Percentiles rank a stretch among this genome's conserved stretches.
These are phyloP conservation scores for Apiospora pterosperma DNA, from an alignment of 2,329 filamentous ascomycete species.

Conservation along the genomic window DNA sequence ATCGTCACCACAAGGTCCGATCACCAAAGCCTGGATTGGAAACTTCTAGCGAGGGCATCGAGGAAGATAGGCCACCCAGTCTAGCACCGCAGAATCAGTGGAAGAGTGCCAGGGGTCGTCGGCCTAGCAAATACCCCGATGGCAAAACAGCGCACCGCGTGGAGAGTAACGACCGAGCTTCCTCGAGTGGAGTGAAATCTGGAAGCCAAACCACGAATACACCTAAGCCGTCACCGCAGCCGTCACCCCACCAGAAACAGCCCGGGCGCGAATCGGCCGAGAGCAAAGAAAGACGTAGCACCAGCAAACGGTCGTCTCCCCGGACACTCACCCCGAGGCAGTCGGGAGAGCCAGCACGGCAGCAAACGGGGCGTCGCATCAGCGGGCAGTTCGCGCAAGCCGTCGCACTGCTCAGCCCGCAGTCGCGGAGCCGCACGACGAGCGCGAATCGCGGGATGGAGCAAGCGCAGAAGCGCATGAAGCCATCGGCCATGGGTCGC, in stretches of 20 bases:
- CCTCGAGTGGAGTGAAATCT: background rate
- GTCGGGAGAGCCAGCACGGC: background rate
- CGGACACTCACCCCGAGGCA: background rate
- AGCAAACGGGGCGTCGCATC: background rate
- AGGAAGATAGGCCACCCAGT: background rate
- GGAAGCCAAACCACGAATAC: background rate
- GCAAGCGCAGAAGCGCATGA: background rate
- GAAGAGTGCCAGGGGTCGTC: conserved; percentile 8
- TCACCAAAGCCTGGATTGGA: background rate
- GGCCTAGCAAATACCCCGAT: conserved; percentile 1
- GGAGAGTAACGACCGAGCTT: background rate
- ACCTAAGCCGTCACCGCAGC: background rate
- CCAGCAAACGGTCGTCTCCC: background rate
- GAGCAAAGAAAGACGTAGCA: background rate
- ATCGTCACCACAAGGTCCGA: background rate
- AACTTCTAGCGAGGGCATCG: background rate
- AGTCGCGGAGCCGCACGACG: background rate
- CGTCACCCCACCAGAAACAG: background rate
- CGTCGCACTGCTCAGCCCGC: background rate
- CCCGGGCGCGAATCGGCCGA: background rate
- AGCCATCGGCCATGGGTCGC: background rate
- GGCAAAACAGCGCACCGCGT: background rate
- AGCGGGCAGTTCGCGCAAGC: background rate
- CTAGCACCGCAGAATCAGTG: background rate
- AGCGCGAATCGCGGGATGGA: background rate